Evolutionary conservation across 2,329 filamentous ascomycete species (phyloP).

Genomic region (Microdochium nivale): DNA sequence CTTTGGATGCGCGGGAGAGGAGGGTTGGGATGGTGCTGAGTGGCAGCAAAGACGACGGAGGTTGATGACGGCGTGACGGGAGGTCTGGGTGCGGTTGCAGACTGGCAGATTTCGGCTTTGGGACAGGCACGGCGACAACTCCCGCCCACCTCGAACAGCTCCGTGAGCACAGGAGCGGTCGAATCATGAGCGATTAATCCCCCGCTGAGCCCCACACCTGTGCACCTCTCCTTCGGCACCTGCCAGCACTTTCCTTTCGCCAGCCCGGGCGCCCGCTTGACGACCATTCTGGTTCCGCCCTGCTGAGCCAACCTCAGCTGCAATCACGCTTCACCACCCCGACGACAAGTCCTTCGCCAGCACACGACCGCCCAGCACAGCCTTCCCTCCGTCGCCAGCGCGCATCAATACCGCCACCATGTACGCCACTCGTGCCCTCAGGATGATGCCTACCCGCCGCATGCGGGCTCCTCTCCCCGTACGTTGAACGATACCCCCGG

Average conservation of each 20-base stretch:
- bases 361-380: constrained; percentile 3
- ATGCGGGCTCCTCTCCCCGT: constrained; percentile 68
- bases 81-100: constrained; percentile 14
- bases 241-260: neutral
- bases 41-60: constrained; percentile 17
- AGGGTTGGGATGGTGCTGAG: constrained; percentile 21
- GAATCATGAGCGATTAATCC: neutral
- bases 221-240: neutral
- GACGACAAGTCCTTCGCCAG: neutral
- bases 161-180: too few species aligned
- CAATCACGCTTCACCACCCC: neutral
- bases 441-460: constrained; percentile 58
- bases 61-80: constrained; percentile 28
- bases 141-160: neutral
- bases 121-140: neutral
- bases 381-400: constrained; percentile 12
- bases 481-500: constrained; percentile 27
- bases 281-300: neutral
- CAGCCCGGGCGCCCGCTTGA: neutral
- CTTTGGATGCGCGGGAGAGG: constrained; percentile 17
- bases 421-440: constrained; percentile 57
- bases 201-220: neutral
- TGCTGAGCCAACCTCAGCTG: neutral
- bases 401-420: constrained; percentile 33
- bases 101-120: constrained; percentile 5